These are phyloP conservation scores for Albophoma yamanashiensis DNA, from an alignment of 2,329 filamentous ascomycete genomes.

Conservation along the genomic window DNA sequence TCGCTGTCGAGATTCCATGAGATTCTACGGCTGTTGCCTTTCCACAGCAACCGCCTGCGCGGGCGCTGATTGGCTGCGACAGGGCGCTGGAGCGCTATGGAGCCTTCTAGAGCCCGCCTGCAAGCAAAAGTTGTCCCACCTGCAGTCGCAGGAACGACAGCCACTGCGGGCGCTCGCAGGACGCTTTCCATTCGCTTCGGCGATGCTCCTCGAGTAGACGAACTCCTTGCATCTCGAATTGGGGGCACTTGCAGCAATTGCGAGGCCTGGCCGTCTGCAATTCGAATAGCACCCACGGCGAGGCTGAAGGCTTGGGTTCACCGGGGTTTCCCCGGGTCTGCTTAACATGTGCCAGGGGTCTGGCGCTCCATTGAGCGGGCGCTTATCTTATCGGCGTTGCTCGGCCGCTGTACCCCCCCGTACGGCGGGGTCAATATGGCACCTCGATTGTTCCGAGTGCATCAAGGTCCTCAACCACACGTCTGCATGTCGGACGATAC, in stretches of 20 bases:
- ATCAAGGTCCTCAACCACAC: not conserved
- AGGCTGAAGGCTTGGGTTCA: not conserved
- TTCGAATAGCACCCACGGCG: not conserved
- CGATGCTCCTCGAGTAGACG: not conserved
- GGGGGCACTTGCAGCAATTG: not conserved
- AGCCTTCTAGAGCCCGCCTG: conserved; percentile 13
- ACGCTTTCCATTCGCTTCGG: not conserved
- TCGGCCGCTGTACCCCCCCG: too few species aligned
- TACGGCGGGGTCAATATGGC: too few species aligned
- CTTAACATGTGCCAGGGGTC: not conserved
- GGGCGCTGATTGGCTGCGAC: conserved; percentile 14
- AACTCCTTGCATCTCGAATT: not conserved
- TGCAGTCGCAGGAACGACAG: not conserved
- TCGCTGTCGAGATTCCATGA: conserved; percentile 29
- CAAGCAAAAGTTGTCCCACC: not conserved
- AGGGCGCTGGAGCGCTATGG: conserved; percentile 7
- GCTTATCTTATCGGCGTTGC: not conserved
- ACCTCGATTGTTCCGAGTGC: not conserved
- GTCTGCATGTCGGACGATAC: not conserved
- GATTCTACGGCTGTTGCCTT: conserved; percentile 28
- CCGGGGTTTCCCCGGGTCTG: not conserved
- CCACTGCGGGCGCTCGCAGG: not conserved
- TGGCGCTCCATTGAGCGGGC: not conserved
- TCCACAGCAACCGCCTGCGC: conserved; percentile 11
- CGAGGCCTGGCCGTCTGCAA: not conserved